Percentiles rank a stretch among this genome's conserved stretches.
Evolutionary conservation across 2,329 filamentous ascomycete species (phyloP).

Genomic region (Neurospora sp.): DNA sequence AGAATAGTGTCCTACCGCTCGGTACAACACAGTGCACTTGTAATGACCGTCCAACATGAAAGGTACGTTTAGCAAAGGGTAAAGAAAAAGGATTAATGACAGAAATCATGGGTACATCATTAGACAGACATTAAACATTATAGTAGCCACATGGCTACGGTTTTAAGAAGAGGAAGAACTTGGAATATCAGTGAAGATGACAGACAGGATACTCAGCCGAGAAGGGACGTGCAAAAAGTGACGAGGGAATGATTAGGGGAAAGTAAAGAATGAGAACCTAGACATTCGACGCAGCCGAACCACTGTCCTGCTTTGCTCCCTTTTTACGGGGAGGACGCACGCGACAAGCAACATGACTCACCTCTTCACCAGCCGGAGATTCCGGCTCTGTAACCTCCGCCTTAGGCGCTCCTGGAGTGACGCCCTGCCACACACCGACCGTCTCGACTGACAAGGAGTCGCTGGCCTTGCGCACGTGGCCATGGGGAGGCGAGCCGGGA

Average conservation of each 20-base stretch:
- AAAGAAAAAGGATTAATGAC: background rate
- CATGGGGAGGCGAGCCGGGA: background rate
- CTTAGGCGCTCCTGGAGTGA: background rate
- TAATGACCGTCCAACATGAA: background rate
- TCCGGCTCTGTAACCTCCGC: background rate
- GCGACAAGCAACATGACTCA: background rate
- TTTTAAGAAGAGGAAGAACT: background rate
- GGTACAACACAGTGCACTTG: background rate
- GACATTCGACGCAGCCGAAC: background rate
- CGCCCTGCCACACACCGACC: background rate
- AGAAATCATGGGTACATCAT: background rate
- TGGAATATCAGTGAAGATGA: background rate
- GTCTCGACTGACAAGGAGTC: background rate
- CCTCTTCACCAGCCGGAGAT: background rate
- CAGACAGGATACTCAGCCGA: background rate
- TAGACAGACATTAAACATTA: background rate
- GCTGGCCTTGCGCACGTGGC: background rate
- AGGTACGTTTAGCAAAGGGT: background rate
- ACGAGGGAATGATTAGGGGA: background rate
- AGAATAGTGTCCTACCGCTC: background rate
- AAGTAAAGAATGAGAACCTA: background rate
- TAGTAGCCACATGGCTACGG: background rate
- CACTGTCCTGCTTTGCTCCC: background rate
- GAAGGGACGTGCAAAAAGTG: background rate
- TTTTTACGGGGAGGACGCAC: background rate